A percentile compares a stretch with the other conserved stretches of the same genome.
phyloP scores from a whole-genome alignment of 768 basidiomycete species.

The Rhizopogon vulgaris region DNA sequence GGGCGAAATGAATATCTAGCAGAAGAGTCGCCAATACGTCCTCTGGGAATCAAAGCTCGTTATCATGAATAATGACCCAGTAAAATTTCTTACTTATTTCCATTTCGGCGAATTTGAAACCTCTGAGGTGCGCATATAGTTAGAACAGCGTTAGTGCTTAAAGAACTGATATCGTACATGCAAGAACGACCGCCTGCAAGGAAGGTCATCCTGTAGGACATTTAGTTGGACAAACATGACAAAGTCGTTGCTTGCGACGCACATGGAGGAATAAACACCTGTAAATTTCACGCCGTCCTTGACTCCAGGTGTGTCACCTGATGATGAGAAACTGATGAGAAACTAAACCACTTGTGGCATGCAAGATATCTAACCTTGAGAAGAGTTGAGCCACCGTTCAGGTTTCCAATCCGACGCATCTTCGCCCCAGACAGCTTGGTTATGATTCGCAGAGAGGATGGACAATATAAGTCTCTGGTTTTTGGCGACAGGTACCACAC shows the following conservation, averaged over 20 bases:
- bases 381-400: constrained; percentile 34
- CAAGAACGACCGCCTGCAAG: constrained; percentile 42
- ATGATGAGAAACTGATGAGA: background rate
- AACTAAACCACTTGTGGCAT: no score
- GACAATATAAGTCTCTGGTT: constrained; percentile 38
- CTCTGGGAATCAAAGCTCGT: constrained; percentile 9
- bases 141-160: constrained; percentile 16
- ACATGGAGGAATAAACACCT: constrained; percentile 42
- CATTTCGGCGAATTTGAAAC: constrained; percentile 41
- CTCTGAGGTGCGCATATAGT: constrained; percentile 28
- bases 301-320: constrained; percentile 1
- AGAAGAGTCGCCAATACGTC: constrained; percentile 21
- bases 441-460: constrained; percentile 36
- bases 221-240: background rate
- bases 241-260: constrained; percentile 11
- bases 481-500: constrained; percentile 17
- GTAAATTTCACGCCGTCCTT: constrained; percentile 22
- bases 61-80: background rate
- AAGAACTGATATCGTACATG: constrained; percentile 23
- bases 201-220: constrained; percentile 36
- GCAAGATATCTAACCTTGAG: background rate
- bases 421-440: constrained; percentile 40
- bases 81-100: constrained; percentile 38
- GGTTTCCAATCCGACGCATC: constrained; percentile 39
- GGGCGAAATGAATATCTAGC: constrained; percentile 18